These are phyloP conservation scores for Stagonosporopsis chrysanthemi DNA, from an alignment of 2,329 filamentous ascomycete genomes.

Conservation along the genomic window DNA sequence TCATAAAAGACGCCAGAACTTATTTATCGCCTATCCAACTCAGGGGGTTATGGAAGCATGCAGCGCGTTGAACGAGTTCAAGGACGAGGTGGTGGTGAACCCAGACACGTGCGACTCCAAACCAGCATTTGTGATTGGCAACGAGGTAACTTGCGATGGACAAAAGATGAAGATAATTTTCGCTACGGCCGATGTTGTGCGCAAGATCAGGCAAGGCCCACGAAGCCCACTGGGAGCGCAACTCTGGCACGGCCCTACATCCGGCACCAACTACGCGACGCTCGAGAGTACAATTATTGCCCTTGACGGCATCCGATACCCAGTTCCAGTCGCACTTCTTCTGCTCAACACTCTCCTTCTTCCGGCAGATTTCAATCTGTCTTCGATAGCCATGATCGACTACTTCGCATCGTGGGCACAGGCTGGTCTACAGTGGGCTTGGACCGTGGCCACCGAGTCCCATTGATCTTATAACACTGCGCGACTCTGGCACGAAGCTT, in stretches of 20 bases:
- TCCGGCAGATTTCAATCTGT: slow-evolving; percentile 15
- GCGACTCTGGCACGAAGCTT: slow-evolving; percentile 29
- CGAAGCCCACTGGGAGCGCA: slow-evolving; percentile 2
- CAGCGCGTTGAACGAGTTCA: slow-evolving; percentile 35
- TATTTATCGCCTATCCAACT: slow-evolving; percentile 29
- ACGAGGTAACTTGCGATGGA: slow-evolving; percentile 22
- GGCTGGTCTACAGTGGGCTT: slow-evolving; percentile 14
- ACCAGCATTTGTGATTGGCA: slow-evolving; percentile 20
- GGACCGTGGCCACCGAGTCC: slow-evolving; percentile 20
- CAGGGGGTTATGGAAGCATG: slow-evolving; percentile 28
- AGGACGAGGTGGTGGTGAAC: slow-evolving; percentile 43
- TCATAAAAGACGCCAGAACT: slow-evolving; percentile 36
- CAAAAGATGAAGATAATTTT: slow-evolving; percentile 17
- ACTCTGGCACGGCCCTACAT: slow-evolving; percentile 9
- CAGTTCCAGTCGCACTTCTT: slow-evolving; percentile 1
- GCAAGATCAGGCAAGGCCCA: slow-evolving; percentile 1
- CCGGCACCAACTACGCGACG: not conserved
- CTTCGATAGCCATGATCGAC: slow-evolving; percentile 13
- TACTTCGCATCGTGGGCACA: slow-evolving; percentile 22
- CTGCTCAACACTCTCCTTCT: slow-evolving; percentile 7
- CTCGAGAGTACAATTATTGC: slow-evolving; percentile 2
- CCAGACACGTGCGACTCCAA: slow-evolving; percentile 35
- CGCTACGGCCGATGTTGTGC: slow-evolving; percentile 19
- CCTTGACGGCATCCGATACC: slow-evolving; percentile 1
- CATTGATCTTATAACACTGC: slow-evolving; percentile 29